These are phyloP conservation scores for Quercus phellos DNA, from an alignment of 331 rosid genomes.

Conservation along the genomic window DNA sequence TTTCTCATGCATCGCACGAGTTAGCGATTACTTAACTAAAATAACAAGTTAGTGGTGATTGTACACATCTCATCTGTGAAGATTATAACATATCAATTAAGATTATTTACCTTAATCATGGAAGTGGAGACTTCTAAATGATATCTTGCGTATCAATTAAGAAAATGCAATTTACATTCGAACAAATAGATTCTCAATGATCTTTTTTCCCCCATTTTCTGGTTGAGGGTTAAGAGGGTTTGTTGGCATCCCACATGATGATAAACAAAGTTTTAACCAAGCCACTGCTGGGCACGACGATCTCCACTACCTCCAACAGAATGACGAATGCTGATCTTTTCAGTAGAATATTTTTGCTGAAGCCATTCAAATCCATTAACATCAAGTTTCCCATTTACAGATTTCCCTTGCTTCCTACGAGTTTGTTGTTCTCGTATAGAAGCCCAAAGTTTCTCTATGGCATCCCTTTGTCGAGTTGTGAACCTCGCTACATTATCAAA, in stretches of 20 bases:
- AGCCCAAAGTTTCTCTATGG: slow-evolving; percentile 78
- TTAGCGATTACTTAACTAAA: no score
- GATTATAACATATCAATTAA: no score
- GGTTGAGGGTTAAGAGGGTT: not conserved
- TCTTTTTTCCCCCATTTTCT: not conserved
- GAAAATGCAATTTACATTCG: no score
- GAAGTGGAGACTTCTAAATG: no score
- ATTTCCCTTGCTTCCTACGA: slow-evolving; percentile 78
- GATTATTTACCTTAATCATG: no score
- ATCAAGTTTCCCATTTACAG: slow-evolving; percentile 82
- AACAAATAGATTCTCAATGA: no score
- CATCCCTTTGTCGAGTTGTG: slow-evolving; percentile 73
- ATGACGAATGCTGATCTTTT: slow-evolving; percentile 87
- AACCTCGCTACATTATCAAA: slow-evolving; percentile 63
- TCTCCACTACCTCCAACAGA: slow-evolving; percentile 84
- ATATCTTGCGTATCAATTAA: no score
- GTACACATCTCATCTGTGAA: no score
- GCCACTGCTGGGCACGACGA: slow-evolving; percentile 92
- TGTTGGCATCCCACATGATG: not conserved
- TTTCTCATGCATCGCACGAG: no score
- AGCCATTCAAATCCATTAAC: slow-evolving; percentile 88
- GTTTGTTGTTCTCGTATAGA: slow-evolving; percentile 76
- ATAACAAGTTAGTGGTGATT: no score
- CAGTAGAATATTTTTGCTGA: slow-evolving; percentile 71
- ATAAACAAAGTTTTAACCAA: slow-evolving; percentile 37